Evolutionary conservation across 2,329 filamentous ascomycete genomes (phyloP).

Genomic region (Apiospora rasikravindrae): DNA sequence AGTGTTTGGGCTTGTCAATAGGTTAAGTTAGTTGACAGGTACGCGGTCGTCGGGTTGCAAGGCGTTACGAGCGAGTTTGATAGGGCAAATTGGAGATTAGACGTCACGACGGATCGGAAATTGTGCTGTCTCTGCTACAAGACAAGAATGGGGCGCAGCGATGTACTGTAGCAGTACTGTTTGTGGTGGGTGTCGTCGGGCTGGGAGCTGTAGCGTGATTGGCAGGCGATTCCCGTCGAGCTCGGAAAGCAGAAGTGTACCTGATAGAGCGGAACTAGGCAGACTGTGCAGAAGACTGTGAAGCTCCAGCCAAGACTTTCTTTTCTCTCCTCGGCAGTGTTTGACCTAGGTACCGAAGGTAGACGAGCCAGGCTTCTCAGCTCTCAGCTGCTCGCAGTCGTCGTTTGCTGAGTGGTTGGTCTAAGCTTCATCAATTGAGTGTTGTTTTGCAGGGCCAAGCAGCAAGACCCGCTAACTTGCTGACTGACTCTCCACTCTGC

Average conservation of each 20-base stretch:
- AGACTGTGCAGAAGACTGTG: not conserved
- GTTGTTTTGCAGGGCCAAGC: not conserved
- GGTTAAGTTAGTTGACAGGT: slow-evolving; percentile 10
- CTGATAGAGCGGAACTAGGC: not conserved
- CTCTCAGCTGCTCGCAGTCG: not conserved
- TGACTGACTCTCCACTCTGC: not conserved
- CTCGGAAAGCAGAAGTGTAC: not conserved
- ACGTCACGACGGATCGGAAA: slow-evolving; percentile 19
- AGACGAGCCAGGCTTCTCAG: not conserved
- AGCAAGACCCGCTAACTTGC: no score
- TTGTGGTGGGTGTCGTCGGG: not conserved
- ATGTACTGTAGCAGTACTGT: not conserved
- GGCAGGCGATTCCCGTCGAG: not conserved
- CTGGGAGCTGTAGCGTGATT: not conserved
- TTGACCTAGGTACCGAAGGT: no score
- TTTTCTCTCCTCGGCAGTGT: not conserved
- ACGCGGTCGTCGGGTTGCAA: not conserved
- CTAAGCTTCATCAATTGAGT: not conserved
- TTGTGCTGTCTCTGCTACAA: not conserved
- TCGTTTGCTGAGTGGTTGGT: not conserved
- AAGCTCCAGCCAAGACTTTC: not conserved
- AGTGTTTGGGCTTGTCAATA: slow-evolving; percentile 13
- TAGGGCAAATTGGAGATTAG: slow-evolving; percentile 14
- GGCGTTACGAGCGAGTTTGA: not conserved
- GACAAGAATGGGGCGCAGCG: slow-evolving; percentile 13